Percentiles rank a stretch among this genome's conserved stretches.
Conservation (phyloP, 495 filamentous ascomycete genomes). For the Margaritispora aquatica region DNA sequence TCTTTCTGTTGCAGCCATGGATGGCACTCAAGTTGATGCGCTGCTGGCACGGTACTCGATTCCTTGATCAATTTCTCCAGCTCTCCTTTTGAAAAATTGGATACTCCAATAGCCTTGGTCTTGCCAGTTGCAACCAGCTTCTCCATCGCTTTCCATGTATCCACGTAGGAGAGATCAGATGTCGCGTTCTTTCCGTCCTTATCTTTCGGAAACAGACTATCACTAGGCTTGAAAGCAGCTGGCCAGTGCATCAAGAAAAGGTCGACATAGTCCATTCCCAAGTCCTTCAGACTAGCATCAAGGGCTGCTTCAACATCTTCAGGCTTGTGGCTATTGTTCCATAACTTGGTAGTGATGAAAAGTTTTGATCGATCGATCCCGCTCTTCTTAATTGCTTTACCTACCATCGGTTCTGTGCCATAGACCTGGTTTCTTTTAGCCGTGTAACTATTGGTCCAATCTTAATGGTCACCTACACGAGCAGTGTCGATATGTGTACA, state of each 20-base stretch:
- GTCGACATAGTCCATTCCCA: constrained; percentile 74
- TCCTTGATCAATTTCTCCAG: constrained; percentile 61
- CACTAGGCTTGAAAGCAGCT: constrained; percentile 36
- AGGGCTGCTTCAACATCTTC: constrained; percentile 61
- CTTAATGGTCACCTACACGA: constrained; percentile 21
- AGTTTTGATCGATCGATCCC: constrained; percentile 54
- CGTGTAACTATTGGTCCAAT: not conserved
- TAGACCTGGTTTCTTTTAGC: constrained; percentile 38
- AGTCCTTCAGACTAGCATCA: constrained; percentile 57
- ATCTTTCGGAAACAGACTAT: constrained; percentile 56
- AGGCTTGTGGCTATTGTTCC: constrained; percentile 56
- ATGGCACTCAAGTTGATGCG: constrained; percentile 50
- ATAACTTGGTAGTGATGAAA: constrained; percentile 72
- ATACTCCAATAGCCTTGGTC: constrained; percentile 75
- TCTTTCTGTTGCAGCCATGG: constrained; percentile 54
- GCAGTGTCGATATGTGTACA: constrained; percentile 57
- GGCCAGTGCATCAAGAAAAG: constrained; percentile 89
- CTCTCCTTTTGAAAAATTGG: constrained; percentile 67
- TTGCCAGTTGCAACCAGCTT: constrained; percentile 63
- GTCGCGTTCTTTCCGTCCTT: constrained; percentile 81
- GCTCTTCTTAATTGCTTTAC: constrained; percentile 50
- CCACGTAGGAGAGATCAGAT: constrained; percentile 53
- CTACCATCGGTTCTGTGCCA: constrained; percentile 78
- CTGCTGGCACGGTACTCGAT: constrained; percentile 52
- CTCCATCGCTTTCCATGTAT: constrained; percentile 82